phyloP scores from a whole-genome alignment of 805 yeast species.

The Wickerhamomyces ciferrii region DNA sequence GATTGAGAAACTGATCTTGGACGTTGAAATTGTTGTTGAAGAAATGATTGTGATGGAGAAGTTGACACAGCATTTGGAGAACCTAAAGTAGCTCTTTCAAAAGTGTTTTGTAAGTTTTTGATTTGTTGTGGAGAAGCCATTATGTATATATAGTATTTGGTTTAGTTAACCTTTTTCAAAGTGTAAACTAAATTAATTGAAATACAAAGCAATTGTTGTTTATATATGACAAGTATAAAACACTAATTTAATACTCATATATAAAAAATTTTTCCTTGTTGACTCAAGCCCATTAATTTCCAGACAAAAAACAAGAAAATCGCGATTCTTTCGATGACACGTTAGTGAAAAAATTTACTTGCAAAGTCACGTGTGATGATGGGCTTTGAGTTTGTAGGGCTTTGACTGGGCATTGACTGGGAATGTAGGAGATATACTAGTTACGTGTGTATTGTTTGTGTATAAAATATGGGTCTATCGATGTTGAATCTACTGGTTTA shows the following conservation, averaged over 20 bases:
- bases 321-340: not conserved
- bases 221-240: not conserved
- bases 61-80: constrained; percentile 75
- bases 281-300: not conserved
- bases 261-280: not conserved
- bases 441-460: no score
- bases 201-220: not conserved
- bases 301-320: not conserved
- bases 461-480: no score
- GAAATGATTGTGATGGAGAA: constrained; percentile 72
- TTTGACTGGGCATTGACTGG: not conserved
- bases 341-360: no score
- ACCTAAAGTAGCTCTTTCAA: constrained; percentile 49
- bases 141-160: not conserved
- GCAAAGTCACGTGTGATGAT: not conserved
- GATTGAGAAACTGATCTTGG: constrained; percentile 35
- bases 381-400: not conserved
- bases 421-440: not conserved
- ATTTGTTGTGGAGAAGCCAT: constrained; percentile 74
- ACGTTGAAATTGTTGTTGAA: constrained; percentile 38
- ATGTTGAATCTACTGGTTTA: no score
- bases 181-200: no score
- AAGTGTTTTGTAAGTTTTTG: constrained; percentile 43
- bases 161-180: no score
- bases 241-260: not conserved